Percentiles rank a stretch among this genome's conserved stretches.
These are phyloP conservation scores for Myxozyma sirexii DNA, from an alignment of 805 yeast species.

Conservation along the genomic window DNA sequence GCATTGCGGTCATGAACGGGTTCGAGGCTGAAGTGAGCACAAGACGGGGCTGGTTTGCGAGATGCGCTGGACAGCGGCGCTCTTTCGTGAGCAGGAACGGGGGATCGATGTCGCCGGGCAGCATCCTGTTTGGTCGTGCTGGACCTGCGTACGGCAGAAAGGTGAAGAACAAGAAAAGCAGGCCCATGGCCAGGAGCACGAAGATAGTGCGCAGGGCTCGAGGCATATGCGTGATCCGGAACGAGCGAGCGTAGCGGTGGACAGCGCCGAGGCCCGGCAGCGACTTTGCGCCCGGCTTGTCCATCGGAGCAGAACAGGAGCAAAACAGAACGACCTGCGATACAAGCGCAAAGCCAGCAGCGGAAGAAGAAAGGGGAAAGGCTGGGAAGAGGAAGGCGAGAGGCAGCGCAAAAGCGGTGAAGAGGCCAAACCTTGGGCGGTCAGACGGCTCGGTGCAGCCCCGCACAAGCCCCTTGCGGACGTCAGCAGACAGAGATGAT, in stretches of 20 bases:
- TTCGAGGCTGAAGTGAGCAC: constrained; percentile 27
- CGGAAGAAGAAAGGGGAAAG: too few relatives aligned
- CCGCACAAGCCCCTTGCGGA: too few relatives aligned
- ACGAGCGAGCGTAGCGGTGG: constrained; percentile 19
- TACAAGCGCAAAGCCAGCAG: too few relatives aligned
- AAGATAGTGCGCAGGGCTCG: constrained; percentile 6
- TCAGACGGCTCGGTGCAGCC: too few relatives aligned
- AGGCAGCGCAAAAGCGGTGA: too few relatives aligned
- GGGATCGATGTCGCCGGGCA: constrained; percentile 32
- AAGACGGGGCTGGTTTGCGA: constrained; percentile 13
- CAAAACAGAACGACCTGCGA: too few relatives aligned
- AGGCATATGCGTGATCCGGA: constrained; percentile 23
- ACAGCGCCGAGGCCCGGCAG: constrained; percentile 4
- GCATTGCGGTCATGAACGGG: constrained; percentile 32
- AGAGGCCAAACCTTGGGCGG: too few relatives aligned
- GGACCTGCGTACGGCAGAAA: constrained; percentile 6
- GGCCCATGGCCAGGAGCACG: constrained; percentile 1
- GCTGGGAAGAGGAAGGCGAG: neutral
- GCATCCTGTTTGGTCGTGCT: neutral
- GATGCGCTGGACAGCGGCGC: constrained; percentile 26
- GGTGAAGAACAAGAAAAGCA: constrained; percentile 6
- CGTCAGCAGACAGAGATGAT: too few relatives aligned
- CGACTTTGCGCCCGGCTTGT: constrained; percentile 5
- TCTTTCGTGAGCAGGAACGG: constrained; percentile 22
- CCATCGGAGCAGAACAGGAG: neutral